Percentiles rank a stretch among this genome's conserved stretches.
Evolutionary conservation across 164 flowering plant species (phyloP).

Genomic region (Brasenia schreberi): DNA sequence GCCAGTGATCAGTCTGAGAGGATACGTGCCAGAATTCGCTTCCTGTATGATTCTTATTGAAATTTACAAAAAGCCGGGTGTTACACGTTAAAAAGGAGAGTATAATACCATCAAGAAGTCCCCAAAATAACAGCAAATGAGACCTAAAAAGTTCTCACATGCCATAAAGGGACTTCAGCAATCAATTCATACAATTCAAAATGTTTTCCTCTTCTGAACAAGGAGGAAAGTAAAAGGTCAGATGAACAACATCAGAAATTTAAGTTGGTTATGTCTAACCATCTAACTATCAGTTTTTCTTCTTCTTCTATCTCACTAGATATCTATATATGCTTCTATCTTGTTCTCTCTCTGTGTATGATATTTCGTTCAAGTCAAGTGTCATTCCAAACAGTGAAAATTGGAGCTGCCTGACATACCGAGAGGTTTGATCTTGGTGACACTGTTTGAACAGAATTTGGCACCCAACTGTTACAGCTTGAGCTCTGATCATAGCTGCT

Average conservation of each 20-base stretch:
- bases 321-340: not conserved
- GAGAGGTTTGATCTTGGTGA: constrained; percentile 24
- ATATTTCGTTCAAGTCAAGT: constrained; percentile 9
- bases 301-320: constrained; percentile 4
- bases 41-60: not conserved
- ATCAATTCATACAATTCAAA: constrained; percentile 13
- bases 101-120: constrained; percentile 11
- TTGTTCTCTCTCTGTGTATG: not conserved
- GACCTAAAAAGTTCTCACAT: constrained; percentile 5
- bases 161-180: constrained; percentile 41
- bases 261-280: constrained; percentile 14
- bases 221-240: constrained; percentile 3
- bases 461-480: constrained; percentile 43
- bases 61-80: not conserved
- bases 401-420: constrained; percentile 33
- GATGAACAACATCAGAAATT: constrained; percentile 20
- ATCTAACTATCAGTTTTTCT: constrained; percentile 3
- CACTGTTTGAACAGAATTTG: constrained; percentile 38
- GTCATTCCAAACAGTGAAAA: constrained; percentile 59
- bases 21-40: not conserved
- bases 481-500: constrained; percentile 26
- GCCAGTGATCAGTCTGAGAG: not conserved
- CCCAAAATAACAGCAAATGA: constrained; percentile 44
- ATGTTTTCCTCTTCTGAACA: not conserved
- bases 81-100: not conserved